Base-by-base conservation (phyloP, 2,329 filamentous ascomycete genomes). In the Cryphonectria carpinicola region DNA sequence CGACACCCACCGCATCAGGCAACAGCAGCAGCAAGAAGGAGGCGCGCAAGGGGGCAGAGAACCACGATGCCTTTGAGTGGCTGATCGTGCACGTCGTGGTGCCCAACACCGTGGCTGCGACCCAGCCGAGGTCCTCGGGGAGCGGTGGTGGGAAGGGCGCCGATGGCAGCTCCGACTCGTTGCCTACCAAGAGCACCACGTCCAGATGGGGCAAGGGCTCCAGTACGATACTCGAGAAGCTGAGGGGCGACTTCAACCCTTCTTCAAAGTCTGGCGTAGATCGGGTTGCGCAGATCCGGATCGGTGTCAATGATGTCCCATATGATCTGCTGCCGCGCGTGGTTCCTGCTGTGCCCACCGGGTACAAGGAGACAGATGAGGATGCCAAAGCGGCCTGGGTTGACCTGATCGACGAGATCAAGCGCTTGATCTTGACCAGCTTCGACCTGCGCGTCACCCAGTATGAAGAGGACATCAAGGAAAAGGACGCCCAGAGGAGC, bases 21-120 rank as follows among this genome's bases (percentile, higher is more conserved):
- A 35, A 6, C 37, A 62, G 39, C 52, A 60, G 82, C 71, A 87
- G 85, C 67, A 88, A 89, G 58, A 87, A 86, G 77, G 81, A 83
- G 41, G 17, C 37, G 17, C 79, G 82, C 28, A 93, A 85, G 76
- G 90, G 89, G 28, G 91, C 94, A 77, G 95, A 98, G 78, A 96
- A 97, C 73, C 96, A 99, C 78, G 95, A 99, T 83, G 95, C 96
- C 0, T 97, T 92, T 75, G 96, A 99, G 80, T 98, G 95, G 93
- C 84, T 99, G 74, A 93, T 99, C 68, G 79, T 99, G 32, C 96
- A 99, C 79, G 93, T 99, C 37, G 93, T 98, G 17, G 85, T 97
- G 25, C 95, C 95, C 19, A 95, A 97, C 73, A 95, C 93, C 0
- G 85, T 89, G 19, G 94, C 93, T 1, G 90, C 93, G 32, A 92